phyloP scores from a whole-genome alignment of 495 filamentous ascomycete species.

The Penicillium parvum region DNA sequence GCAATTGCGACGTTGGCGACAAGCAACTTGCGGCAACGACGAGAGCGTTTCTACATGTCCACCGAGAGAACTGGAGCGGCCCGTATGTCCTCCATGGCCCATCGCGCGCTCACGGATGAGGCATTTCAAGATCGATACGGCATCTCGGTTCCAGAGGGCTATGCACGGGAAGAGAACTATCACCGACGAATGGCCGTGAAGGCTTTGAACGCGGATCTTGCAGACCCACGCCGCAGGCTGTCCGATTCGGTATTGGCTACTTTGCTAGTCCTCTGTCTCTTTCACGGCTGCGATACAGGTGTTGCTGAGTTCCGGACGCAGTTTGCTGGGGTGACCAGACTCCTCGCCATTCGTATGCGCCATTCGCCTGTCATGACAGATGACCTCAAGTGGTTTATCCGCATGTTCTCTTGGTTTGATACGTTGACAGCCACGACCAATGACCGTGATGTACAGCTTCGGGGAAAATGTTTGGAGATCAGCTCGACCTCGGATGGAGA shows the following conservation, averaged over 20 bases:
- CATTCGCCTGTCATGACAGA: slow-evolving; percentile 54
- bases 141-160: slow-evolving; percentile 30
- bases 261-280: slow-evolving; percentile 81
- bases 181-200: slow-evolving; percentile 80
- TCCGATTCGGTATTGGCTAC: slow-evolving; percentile 89
- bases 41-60: slow-evolving; percentile 37
- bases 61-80: slow-evolving; percentile 42
- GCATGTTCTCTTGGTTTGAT: slow-evolving; percentile 95
- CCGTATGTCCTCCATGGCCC: slow-evolving; percentile 49
- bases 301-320: slow-evolving; percentile 90
- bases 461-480: slow-evolving; percentile 63
- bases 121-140: slow-evolving; percentile 35
- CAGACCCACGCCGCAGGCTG: slow-evolving; percentile 64
- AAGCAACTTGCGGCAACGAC: slow-evolving; percentile 66
- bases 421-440: slow-evolving; percentile 92
- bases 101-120: slow-evolving; percentile 41
- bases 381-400: slow-evolving; percentile 86
- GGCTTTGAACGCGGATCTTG: slow-evolving; percentile 75
- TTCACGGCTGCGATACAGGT: slow-evolving; percentile 89
- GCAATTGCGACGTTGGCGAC: slow-evolving; percentile 86
- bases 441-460: slow-evolving; percentile 85
- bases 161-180: slow-evolving; percentile 67
- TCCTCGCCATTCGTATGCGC: slow-evolving; percentile 71
- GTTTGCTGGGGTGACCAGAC: slow-evolving; percentile 89
- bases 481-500: slow-evolving; percentile 62